Evolutionary conservation across 805 yeast genomes (phyloP).

Genomic region (Saccharomycopsis malanga): DNA sequence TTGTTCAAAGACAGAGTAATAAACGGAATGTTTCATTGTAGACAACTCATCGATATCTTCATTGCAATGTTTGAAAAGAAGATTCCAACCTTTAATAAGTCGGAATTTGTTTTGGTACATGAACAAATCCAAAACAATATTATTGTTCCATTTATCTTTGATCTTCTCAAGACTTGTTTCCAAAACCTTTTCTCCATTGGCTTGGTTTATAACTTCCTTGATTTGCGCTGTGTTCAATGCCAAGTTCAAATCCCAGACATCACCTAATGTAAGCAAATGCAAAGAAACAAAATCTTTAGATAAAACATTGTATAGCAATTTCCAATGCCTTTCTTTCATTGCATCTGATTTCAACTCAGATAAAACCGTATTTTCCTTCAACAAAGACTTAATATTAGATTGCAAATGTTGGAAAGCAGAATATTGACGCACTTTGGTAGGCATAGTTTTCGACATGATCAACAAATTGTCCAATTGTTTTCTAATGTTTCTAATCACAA

Average conservation of each 20-base stretch:
- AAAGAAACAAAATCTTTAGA: constrained; percentile 25
- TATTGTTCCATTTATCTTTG: constrained; percentile 46
- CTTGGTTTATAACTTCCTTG: constrained; percentile 47
- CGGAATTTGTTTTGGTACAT: constrained; percentile 44
- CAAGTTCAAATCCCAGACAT: constrained; percentile 55
- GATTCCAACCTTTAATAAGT: constrained; percentile 64
- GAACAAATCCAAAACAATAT: constrained; percentile 46
- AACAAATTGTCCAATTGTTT: constrained; percentile 45
- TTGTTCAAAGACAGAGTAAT: constrained; percentile 52
- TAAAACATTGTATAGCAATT: constrained; percentile 33
- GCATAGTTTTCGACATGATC: constrained; percentile 41
- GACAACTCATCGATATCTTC: constrained; percentile 55
- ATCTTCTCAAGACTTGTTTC: constrained; percentile 50
- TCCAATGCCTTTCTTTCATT: constrained; percentile 66
- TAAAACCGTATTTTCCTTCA: constrained; percentile 35
- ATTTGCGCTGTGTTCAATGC: constrained; percentile 38
- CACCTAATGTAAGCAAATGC: constrained; percentile 40
- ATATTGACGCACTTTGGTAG: constrained; percentile 55
- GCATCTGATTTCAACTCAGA: constrained; percentile 47
- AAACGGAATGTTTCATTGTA: constrained; percentile 67
- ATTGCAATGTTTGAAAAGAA: constrained; percentile 47
- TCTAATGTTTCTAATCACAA: constrained; percentile 40
- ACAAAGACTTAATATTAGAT: constrained; percentile 33
- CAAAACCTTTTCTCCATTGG: constrained; percentile 64
- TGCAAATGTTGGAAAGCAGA: constrained; percentile 61